Percentiles rank a stretch among this genome's conserved stretches.
Conservation (phyloP, 345 rosid genomes). For the Eucalyptus pauciflora region DNA sequence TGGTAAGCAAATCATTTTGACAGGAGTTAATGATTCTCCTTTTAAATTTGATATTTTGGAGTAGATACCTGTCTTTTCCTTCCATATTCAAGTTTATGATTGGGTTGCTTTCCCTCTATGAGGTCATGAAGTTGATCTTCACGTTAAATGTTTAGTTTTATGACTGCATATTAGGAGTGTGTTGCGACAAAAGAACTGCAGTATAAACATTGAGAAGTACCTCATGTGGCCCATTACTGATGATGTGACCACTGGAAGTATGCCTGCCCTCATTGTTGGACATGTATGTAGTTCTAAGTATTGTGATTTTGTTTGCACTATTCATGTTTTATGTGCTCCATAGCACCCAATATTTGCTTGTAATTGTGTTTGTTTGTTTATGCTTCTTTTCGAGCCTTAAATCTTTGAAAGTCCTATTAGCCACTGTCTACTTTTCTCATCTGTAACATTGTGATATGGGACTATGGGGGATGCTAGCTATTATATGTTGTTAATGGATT, state of each 20-base stretch:
- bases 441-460: neutral
- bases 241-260: neutral
- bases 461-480: neutral
- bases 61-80: neutral
- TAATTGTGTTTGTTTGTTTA: neutral
- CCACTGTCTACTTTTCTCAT: neutral
- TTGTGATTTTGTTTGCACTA: neutral
- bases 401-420: neutral
- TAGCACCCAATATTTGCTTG: neutral
- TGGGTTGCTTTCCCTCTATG: neutral
- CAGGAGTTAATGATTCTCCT: neutral
- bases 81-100: neutral
- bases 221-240: neutral
- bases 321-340: neutral
- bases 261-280: neutral
- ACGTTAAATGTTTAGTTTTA: neutral
- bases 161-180: neutral
- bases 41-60: neutral
- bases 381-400: neutral
- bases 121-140: neutral
- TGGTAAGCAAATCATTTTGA: conserved; percentile 36
- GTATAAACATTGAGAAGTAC: neutral
- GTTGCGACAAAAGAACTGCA: neutral
- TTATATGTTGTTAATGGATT: neutral
- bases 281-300: neutral